phyloP scores from a whole-genome alignment of 1,284 basidiomycete species.

The Sporisorium iseilematis-ciliati region DNA sequence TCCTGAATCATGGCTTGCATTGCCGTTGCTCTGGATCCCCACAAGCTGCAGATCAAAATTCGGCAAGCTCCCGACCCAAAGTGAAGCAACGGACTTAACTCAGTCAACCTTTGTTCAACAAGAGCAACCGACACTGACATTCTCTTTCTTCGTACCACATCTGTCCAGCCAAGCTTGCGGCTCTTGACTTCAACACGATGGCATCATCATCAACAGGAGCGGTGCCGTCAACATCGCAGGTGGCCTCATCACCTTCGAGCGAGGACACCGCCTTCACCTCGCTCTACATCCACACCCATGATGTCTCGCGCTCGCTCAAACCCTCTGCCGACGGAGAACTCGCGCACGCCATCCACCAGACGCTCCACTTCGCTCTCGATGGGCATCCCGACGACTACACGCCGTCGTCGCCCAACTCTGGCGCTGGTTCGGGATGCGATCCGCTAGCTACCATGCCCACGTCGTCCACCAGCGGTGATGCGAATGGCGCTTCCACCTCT shows the following conservation, averaged over 20 bases:
- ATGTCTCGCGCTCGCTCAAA: conserved; percentile 59
- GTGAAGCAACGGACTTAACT: too few species aligned
- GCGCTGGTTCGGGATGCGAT: conserved; percentile 32
- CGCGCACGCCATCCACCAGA: conserved; percentile 63
- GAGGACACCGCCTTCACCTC: conserved; percentile 17
- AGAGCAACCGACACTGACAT: background rate
- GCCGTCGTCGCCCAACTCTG: conserved; percentile 18
- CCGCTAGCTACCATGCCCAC: conserved; percentile 43
- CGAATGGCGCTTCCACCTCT: conserved; percentile 1
- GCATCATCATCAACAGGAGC: background rate
- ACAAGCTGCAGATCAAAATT: too few species aligned
- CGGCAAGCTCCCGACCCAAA: too few species aligned
- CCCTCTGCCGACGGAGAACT: conserved; percentile 61
- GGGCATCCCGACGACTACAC: conserved; percentile 60
- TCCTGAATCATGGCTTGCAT: conserved; percentile 19
- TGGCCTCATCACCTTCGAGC: background rate
- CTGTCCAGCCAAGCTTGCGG: too few species aligned
- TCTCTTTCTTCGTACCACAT: too few species aligned
- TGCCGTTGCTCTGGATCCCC: conserved; percentile 10
- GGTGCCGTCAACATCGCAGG: background rate
- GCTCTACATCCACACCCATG: conserved; percentile 62
- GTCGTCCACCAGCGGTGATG: conserved; percentile 5
- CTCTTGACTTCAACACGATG: too few species aligned
- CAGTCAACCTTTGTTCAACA: too few species aligned
- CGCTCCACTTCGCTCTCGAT: conserved; percentile 63